Conservation (phyloP, 2,329 filamentous ascomycete species). For the Trichoderma sp. region DNA sequence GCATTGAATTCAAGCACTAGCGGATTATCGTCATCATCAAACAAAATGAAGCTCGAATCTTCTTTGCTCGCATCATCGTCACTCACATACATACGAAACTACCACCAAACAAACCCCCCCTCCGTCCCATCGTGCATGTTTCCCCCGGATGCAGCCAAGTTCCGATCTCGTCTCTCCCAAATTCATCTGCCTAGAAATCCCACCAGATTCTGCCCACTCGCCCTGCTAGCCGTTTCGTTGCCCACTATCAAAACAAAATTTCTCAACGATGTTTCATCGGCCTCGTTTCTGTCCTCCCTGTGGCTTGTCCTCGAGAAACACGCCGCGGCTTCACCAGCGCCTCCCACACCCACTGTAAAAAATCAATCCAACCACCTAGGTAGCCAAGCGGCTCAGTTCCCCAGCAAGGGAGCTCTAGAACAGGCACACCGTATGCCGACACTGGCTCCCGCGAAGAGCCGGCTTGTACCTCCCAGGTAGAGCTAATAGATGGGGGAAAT, state of each 20-base stretch:
- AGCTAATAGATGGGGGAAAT: background rate
- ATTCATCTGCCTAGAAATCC: no score
- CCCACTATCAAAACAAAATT: no score
- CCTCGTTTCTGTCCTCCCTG: background rate
- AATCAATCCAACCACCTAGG: no score
- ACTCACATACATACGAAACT: background rate
- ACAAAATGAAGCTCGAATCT: no score
- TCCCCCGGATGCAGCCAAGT: slow-evolving; percentile 10
- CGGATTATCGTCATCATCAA: background rate
- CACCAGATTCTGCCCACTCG: no score
- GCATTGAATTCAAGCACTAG: no score
- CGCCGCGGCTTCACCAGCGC: slow-evolving; percentile 6
- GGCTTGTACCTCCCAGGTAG: slow-evolving; percentile 15
- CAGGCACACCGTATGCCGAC: slow-evolving; percentile 23
- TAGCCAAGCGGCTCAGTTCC: background rate
- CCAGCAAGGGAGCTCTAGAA: background rate
- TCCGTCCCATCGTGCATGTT: slow-evolving; percentile 9
- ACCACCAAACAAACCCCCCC: background rate
- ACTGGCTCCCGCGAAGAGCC: slow-evolving; percentile 25
- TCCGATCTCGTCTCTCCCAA: background rate
- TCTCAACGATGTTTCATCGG: background rate
- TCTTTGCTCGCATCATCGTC: background rate
- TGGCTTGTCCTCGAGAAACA: slow-evolving; percentile 11
- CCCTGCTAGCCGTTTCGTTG: background rate
- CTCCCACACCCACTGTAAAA: background rate